phyloP scores from a whole-genome alignment of 2,329 filamentous ascomycete species.

The Aspergillus versicolor region DNA sequence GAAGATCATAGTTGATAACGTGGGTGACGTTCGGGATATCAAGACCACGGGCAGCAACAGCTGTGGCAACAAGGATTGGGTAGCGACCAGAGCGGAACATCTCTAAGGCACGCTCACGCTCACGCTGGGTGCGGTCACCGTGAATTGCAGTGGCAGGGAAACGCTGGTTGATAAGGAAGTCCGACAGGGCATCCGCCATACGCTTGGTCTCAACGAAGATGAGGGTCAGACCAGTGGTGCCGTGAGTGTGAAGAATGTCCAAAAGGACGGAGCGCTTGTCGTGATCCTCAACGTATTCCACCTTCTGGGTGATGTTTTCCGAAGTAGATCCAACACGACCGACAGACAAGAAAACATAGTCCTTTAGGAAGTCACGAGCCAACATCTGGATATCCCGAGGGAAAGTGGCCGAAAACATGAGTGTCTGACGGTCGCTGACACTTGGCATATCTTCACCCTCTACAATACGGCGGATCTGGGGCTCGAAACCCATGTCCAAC shows the following conservation, averaged over 20 bases:
- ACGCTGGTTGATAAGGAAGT: conserved; percentile 97
- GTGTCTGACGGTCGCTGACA: conserved; percentile 82
- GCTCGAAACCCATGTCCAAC: conserved; percentile 99
- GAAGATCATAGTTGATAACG: conserved; percentile 99
- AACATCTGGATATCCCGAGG: conserved; percentile 99
- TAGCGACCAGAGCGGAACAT: conserved; percentile 96
- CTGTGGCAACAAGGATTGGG: conserved; percentile 95
- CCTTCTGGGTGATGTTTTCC: conserved; percentile 99
- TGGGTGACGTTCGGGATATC: conserved; percentile 97
- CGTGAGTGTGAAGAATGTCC: conserved; percentile 92
- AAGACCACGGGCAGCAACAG: conserved; percentile 85
- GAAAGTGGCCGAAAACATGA: conserved; percentile 99
- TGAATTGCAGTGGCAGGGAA: conserved; percentile 99
- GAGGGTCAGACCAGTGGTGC: conserved; percentile 77
- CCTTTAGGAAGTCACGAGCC: conserved; percentile 96
- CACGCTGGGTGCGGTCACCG: conserved; percentile 96
- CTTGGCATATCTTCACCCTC: conserved; percentile 97
- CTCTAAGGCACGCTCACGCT: conserved; percentile 96
- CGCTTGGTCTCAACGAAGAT: conserved; percentile 99
- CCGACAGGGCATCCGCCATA: conserved; percentile 96
- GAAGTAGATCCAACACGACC: conserved; percentile 98
- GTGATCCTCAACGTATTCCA: conserved; percentile 93
- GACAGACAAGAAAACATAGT: conserved; percentile 98
- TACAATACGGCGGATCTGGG: conserved; percentile 97
- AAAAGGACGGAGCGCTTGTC: conserved; percentile 98